phyloP scores from a whole-genome alignment of 352 stramenopile species.

The Pelagophyceae sp. region DNA sequence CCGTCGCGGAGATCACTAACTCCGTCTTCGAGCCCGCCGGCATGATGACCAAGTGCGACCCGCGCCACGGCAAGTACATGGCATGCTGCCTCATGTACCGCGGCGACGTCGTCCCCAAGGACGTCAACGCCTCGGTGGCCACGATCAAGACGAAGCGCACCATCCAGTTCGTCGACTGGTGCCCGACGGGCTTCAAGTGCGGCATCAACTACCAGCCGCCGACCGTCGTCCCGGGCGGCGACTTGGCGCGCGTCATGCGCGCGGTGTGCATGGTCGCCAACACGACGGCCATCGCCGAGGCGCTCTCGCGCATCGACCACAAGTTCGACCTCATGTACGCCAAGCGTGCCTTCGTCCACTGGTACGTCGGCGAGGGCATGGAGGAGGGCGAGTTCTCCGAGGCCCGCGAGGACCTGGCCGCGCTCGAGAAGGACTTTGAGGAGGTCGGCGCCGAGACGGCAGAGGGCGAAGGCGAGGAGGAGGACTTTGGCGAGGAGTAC shows the following conservation, averaged over 20 bases:
- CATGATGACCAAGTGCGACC: conserved; percentile 94
- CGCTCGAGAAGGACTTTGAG: too few species aligned
- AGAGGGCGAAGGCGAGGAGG: too few species aligned
- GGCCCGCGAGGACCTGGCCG: too few species aligned
- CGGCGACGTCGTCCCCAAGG: conserved; percentile 67
- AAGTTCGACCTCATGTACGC: conserved; percentile 96
- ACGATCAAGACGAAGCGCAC: conserved; percentile 93
- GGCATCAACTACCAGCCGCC: too few species aligned
- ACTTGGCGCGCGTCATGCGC: too few species aligned
- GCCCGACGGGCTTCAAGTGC: conserved; percentile 89
- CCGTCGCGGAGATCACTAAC: conserved; percentile 88
- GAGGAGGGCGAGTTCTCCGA: conserved; percentile 99
- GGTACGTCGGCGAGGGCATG: conserved; percentile 98
- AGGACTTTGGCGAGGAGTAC: conserved; percentile 45
- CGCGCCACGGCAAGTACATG: conserved; percentile 91
- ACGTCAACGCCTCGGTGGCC: conserved; percentile 79
- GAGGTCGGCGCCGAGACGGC: too few species aligned
- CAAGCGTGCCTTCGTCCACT: conserved; percentile 93
- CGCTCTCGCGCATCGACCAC: conserved; percentile 87
- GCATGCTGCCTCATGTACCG: conserved; percentile 86
- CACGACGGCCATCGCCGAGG: conserved; percentile 86
- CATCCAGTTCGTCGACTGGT: conserved; percentile 93
- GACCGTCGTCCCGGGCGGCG: too few species aligned
- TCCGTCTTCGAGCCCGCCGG: conserved; percentile 79
- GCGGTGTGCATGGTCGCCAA: too few species aligned